Evolutionary conservation across 768 basidiomycete species (phyloP), one percentile per base, ranked within the genome.

Genomic region (Tephrocybe sp.): DNA sequence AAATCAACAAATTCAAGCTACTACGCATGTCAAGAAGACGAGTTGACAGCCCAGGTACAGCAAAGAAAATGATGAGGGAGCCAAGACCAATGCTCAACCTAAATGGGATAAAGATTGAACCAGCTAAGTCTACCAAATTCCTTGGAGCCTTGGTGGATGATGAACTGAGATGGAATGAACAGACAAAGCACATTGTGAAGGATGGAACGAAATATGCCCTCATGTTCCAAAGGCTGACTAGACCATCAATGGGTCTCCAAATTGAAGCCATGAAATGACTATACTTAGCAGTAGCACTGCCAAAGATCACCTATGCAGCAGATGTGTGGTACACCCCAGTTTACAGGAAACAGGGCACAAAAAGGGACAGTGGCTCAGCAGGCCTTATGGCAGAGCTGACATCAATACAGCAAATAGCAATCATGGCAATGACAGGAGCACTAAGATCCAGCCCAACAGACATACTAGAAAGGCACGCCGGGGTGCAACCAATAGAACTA

Each of bases 71-170:
- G 6, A 7, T 30, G 12, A 22, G 34, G 15, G 27, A 40, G 12
- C 38, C 46, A 28, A 44, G 49, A 4, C 37, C 53, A 28, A 49
- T n/a, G n/a, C n/a, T n/a, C n/a, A n/a, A n/a, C n/a, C n/a, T n/a
- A n/a, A n/a, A n/a, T n/a, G n/a, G n/a, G 7, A 32, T 36, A 2
- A 28, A 37, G 12, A 50, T 66, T 1, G 30, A 58, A n/a, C 45
- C 47, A 6, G 51, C 49, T 1, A 30, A 50, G 11, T 32, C 18
- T 16, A 55, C 53, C 53, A 66, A 64, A 28, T 66, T 64, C 47
- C 58, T 70, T 0, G 69, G 69, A 0, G 54, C 68, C 0, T 30
- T 59, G 9, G 25, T 68, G 0, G 57, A 70, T 46, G 38, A 49
- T 13, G 39, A 63, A 25, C 26, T 61, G 1, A 21, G 37, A 1